phyloP scores from a whole-genome alignment of 257 asterid species.

The Parsonsia alboflavescens region DNA sequence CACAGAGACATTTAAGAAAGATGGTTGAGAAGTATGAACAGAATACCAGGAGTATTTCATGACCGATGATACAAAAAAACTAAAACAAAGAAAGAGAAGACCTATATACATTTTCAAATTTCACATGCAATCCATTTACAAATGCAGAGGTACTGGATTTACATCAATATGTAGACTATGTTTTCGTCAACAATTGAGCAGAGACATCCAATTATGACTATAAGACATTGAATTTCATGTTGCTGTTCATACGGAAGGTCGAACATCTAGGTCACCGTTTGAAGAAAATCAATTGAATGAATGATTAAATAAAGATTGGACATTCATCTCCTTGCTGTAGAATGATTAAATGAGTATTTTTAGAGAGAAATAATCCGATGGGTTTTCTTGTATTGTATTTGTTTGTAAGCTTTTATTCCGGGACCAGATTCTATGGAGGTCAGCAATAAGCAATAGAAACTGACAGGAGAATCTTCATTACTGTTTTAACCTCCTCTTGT shows the following conservation, averaged over 20 bases:
- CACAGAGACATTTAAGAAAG: neutral
- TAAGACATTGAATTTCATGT: neutral
- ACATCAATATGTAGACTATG: neutral
- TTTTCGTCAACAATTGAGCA: neutral
- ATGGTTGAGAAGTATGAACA: conserved; percentile 7
- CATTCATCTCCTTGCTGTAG: neutral
- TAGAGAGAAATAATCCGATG: conserved; percentile 8
- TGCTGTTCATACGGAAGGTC: neutral
- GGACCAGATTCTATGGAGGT: conserved; percentile 30
- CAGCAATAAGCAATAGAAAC: conserved; percentile 26
- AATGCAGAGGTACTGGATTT: neutral
- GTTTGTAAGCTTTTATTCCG: conserved; percentile 14
- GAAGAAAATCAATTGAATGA: neutral
- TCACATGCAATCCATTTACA: conserved; percentile 9
- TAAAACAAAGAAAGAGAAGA: neutral
- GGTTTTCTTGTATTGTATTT: conserved; percentile 13
- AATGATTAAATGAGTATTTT: conserved; percentile 14
- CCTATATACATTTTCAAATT: neutral
- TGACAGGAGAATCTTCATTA: conserved; percentile 32
- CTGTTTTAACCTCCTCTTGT: conserved; percentile 24
- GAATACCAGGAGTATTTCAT: neutral
- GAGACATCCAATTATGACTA: conserved; percentile 1
- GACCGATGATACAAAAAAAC: neutral
- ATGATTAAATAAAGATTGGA: neutral
- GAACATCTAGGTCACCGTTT: neutral